Evolutionary conservation across 2,329 filamentous ascomycete genomes (phyloP).

Genomic region (Scedosporium minutisporum): DNA sequence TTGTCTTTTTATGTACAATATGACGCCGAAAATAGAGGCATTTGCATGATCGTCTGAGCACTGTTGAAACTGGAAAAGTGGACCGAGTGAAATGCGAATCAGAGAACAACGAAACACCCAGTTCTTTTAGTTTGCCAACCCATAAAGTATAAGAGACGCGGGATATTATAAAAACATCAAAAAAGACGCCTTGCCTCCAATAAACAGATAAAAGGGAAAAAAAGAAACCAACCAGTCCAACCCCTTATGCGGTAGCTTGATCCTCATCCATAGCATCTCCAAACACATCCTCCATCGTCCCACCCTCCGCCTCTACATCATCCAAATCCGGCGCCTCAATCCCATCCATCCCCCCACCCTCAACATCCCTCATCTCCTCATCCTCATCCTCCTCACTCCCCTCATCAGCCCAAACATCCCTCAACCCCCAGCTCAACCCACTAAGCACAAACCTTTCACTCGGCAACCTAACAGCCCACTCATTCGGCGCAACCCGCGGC

Average conservation of each 20-base stretch:
- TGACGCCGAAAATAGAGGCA: neutral
- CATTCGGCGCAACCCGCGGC: constrained; percentile 51
- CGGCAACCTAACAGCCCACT: constrained; percentile 59
- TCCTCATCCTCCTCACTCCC: constrained; percentile 33
- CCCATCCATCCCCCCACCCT: constrained; percentile 35
- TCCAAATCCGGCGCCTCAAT: constrained; percentile 31
- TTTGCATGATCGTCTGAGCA: neutral
- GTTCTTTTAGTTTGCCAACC: too few species aligned
- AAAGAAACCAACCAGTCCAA: neutral
- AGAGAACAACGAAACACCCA: too few species aligned
- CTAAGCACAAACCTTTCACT: constrained; percentile 60
- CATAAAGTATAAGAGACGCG: too few species aligned
- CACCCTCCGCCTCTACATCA: constrained; percentile 34
- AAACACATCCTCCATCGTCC: constrained; percentile 45
- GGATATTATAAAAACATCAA: neutral
- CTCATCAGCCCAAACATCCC: constrained; percentile 45
- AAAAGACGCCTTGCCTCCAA: neutral
- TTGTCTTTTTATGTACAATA: neutral
- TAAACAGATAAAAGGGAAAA: neutral
- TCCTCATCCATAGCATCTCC: constrained; percentile 47
- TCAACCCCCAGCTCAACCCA: constrained; percentile 55
- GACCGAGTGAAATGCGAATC: too few species aligned
- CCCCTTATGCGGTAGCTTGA: constrained; percentile 1
- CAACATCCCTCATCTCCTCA: constrained; percentile 27
- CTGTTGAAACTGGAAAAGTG: neutral